These are phyloP conservation scores for Vitis rotundifolia DNA, from an alignment of 164 flowering plant species.

Conservation along the genomic window DNA sequence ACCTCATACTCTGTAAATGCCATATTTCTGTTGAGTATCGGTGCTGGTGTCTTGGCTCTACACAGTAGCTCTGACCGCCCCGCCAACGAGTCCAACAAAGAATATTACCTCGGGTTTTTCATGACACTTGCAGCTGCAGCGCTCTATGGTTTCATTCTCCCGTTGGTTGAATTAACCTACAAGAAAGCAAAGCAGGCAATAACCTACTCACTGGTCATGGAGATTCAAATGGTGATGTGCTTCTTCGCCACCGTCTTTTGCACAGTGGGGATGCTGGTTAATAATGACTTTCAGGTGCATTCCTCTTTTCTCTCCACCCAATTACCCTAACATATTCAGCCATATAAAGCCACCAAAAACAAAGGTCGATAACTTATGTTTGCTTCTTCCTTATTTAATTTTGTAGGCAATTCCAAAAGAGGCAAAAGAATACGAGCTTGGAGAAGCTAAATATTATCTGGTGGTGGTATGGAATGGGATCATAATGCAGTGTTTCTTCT, in stretches of 20 bases:
- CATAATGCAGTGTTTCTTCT: conserved; percentile 49
- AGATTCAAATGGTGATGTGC: conserved; percentile 51
- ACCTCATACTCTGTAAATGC: conserved; percentile 50
- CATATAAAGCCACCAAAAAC: too few relatives aligned
- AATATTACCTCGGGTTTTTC: conserved; percentile 41
- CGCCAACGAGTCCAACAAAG: conserved; percentile 17
- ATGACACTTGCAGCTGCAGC: conserved; percentile 43
- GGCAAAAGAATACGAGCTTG: conserved; percentile 44
- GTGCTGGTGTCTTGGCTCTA: conserved; percentile 43
- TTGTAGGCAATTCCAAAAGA: conserved; percentile 56
- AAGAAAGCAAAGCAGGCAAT: conserved; percentile 39
- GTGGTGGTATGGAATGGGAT: conserved; percentile 35
- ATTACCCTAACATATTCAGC: not conserved
- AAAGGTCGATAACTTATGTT: too few relatives aligned
- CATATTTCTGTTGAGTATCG: conserved; percentile 41
- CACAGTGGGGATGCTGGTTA: conserved; percentile 50
- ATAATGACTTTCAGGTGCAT: conserved; percentile 54
- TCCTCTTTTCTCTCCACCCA: not conserved
- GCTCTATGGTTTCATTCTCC: conserved; percentile 39
- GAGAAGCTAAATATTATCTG: conserved; percentile 44
- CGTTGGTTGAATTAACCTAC: conserved; percentile 42
- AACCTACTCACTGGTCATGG: conserved; percentile 44
- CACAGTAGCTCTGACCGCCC: conserved; percentile 39
- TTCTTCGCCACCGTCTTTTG: conserved; percentile 50
- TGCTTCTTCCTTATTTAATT: not conserved